Conservation (phyloP, 2,329 filamentous ascomycete genomes). For the Colletotrichum nymphaeae region DNA sequence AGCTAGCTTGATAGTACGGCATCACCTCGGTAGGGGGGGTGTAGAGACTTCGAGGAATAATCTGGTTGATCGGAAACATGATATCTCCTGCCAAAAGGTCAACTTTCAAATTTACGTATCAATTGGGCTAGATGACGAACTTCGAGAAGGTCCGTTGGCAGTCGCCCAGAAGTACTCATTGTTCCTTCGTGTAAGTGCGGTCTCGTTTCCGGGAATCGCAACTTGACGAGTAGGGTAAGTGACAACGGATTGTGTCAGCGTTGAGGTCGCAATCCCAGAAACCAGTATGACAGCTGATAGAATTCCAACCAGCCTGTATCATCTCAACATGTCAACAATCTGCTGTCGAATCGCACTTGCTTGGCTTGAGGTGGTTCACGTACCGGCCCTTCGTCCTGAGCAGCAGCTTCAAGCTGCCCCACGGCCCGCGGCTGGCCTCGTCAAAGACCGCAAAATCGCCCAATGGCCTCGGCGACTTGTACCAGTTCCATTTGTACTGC, state of each 20-base stretch:
- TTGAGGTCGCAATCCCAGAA: slow-evolving; percentile 33
- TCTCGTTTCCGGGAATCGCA: not conserved
- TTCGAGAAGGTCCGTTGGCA: not conserved
- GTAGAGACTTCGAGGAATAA: not conserved
- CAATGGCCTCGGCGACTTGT: slow-evolving; percentile 26
- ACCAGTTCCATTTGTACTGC: slow-evolving; percentile 38
- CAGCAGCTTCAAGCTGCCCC: slow-evolving; percentile 34
- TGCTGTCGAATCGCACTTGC: not conserved
- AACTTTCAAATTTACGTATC: not conserved
- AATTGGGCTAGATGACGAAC: not conserved
- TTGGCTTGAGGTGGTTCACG: not conserved
- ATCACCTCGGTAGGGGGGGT: slow-evolving; percentile 4
- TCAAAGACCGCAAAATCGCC: slow-evolving; percentile 35
- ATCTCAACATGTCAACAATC: not conserved
- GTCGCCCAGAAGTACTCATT: slow-evolving; percentile 15
- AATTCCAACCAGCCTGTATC: slow-evolving; percentile 3
- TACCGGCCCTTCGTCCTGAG: slow-evolving; percentile 17
- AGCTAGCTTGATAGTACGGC: slow-evolving; percentile 10
- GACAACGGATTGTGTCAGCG: slow-evolving; percentile 34
- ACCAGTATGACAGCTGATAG: slow-evolving; percentile 28
- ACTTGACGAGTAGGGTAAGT: slow-evolving; percentile 16
- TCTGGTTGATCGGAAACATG: slow-evolving; percentile 18
- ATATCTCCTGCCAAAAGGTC: slow-evolving; percentile 3
- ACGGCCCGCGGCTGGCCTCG: slow-evolving; percentile 36
- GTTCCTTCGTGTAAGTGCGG: not conserved